phyloP scores from a whole-genome alignment of 2,329 filamentous ascomycete genomes.

The Penicillium sp. region DNA sequence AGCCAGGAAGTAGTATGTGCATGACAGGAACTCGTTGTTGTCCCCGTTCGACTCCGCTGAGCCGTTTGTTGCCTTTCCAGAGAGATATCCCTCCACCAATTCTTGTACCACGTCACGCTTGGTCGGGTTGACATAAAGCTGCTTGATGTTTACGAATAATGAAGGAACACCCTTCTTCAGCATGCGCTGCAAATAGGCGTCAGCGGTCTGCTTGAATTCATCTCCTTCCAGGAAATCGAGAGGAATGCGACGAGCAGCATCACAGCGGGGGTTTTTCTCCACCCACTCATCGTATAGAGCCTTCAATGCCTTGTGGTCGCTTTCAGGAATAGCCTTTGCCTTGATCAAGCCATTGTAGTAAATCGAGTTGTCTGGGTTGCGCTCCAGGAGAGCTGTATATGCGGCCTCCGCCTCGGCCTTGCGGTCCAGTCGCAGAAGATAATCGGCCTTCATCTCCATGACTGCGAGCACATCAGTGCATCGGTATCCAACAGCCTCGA shows the following conservation, averaged over 20 bases:
- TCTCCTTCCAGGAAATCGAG: constrained; percentile 80
- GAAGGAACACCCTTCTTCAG: constrained; percentile 88
- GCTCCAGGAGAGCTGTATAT: constrained; percentile 70
- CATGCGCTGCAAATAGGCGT: constrained; percentile 72
- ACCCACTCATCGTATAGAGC: constrained; percentile 75
- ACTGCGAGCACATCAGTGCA: constrained; percentile 76
- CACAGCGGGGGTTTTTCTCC: constrained; percentile 68
- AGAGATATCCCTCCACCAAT: constrained; percentile 69
- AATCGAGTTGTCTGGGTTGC: constrained; percentile 75
- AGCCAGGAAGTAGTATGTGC: constrained; percentile 83
- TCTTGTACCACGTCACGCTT: constrained; percentile 71
- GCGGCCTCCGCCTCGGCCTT: constrained; percentile 73
- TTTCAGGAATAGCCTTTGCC: constrained; percentile 54
- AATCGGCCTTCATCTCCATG: constrained; percentile 76
- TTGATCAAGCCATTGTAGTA: constrained; percentile 76
- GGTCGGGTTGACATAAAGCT: constrained; percentile 67
- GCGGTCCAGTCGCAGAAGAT: constrained; percentile 65
- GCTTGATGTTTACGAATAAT: constrained; percentile 92
- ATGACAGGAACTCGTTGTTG: constrained; percentile 58
- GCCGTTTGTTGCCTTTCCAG: constrained; percentile 45
- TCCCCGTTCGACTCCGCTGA: constrained; percentile 45
- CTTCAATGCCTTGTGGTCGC: constrained; percentile 57
- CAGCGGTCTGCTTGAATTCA: constrained; percentile 67
- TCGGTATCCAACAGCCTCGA: constrained; percentile 66
- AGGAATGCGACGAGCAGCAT: constrained; percentile 76